Evolutionary conservation across 2,329 filamentous ascomycete genomes (phyloP), one percentile per base, ranked within the genome.

Genomic region (Dichotomopilus funicola): DNA sequence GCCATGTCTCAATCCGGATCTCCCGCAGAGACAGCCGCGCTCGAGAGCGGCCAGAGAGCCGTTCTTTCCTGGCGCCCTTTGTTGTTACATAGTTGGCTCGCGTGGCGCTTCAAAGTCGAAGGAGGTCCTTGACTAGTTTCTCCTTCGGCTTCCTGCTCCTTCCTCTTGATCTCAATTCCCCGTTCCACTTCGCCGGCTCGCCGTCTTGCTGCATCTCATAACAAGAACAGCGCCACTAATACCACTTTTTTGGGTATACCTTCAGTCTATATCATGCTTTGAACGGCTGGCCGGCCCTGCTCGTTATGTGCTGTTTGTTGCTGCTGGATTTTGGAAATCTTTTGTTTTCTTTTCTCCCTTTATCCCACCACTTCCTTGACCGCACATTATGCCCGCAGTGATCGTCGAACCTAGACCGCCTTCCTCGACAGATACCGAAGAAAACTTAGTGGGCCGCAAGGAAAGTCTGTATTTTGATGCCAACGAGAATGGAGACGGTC

Each of bases 231-330:
- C 19, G 19, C 19, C 3, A 27, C 19, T 27, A 27, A 27, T 27
- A 27, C 19, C 19, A 27, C 19, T 27, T 27, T 42, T 13, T 44
- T 44, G 36, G 46, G 43, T 54, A 13, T 40, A 34, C 11, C 54
- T 53, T 54, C 49, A 27, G 11, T 49, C 51, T 55, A 38, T 42
- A 63, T 53, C 59, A 64, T 63, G 63, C 57, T 62, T 61, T 62
- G 61, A 63, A n/a, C 53, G 49, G 55, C 49, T 47, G 52, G 52
- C 52, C 49, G 40, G 38, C 43, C 55, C 54, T 55, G 33, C 51
- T 53, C 51, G 38, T 49, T 53, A 54, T 48, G 53, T 11, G 57
- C 46, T 54, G 50, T n/a, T 56, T 56, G 55, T 55, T 58, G 57
- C 45, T 42, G 35, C 42, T 8, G 42, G 35, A 4, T 49, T 56